Base-by-base conservation (phyloP, 305 asterid genomes). In the Plantago coronopus region DNA sequence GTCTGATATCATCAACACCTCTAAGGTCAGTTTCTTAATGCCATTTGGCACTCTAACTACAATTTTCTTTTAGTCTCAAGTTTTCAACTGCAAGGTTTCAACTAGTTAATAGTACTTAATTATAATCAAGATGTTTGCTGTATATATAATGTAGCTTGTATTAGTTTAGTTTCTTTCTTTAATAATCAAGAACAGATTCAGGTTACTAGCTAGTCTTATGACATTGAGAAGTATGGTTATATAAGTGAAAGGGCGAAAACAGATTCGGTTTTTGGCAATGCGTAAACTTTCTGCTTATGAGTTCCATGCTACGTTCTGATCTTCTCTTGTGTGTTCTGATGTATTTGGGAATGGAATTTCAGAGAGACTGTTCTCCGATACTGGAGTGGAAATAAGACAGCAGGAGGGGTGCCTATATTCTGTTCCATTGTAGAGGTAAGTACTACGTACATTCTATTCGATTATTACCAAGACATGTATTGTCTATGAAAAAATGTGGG, bases 31-130 rank as follows among this genome's bases (percentile, higher is more conserved):
- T 22, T 48, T 42, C 3, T 19, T 31, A 14, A 62, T 76, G 87
- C 82, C 87, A 78, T 76, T 73, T 81, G 87, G 87, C 82, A 64
- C 25, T 57, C 14, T 27, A n/a, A 54, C 21, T 54, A 25, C 23
- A 46, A n/a, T 15, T 54, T 20, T 40, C 10, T 23, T 5, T 18
- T n/a, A 37, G 15, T n/a, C 0, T 46, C 34, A 48, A 8, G n/a
- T n/a, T n/a, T 51, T 17, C 25, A 16, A 18, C 8, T 18, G n/a
- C 8, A 45, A 56, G 54, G 29, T 25, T 62, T 59, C 43, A 54
- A 60, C 48, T n/a, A n/a, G 51, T 62, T 64, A 69, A 62, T 57
- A 69, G 25, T n/a, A n/a, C n/a, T n/a, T n/a, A n/a, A 55, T 40
- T 14, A 21, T 14, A 13, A 43, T n/a, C 37, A 48, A 10, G 31